These are phyloP conservation scores for Torulaspora pretoriensis DNA, from an alignment of 1,139 yeast species.

Conservation along the genomic window DNA sequence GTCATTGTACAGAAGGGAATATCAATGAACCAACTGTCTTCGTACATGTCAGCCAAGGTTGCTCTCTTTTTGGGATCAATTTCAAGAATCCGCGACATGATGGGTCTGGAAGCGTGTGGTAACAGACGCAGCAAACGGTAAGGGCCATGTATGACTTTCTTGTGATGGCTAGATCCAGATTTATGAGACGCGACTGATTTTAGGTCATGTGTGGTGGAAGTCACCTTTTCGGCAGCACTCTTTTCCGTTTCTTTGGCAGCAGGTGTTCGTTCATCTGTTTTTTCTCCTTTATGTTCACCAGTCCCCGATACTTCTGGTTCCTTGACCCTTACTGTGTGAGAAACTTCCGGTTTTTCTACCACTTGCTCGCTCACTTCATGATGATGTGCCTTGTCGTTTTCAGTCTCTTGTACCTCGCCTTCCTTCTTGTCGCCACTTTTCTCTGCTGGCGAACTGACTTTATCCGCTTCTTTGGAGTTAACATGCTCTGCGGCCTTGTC, in stretches of 20 bases:
- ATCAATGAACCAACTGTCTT: constrained; percentile 68
- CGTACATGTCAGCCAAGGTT: constrained; percentile 58
- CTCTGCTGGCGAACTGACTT: background rate
- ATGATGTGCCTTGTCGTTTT: background rate
- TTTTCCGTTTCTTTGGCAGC: background rate
- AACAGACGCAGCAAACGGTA: constrained; percentile 80
- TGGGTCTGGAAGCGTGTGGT: constrained; percentile 80
- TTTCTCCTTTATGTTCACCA: background rate
- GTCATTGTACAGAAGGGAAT: constrained; percentile 50
- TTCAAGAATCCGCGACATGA: constrained; percentile 68
- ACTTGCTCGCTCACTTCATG: background rate
- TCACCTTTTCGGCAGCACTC: constrained; percentile 3
- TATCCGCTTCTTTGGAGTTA: too few relatives aligned
- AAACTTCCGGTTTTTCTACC: background rate
- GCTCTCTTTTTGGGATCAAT: constrained; percentile 68
- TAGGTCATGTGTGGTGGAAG: constrained; percentile 12
- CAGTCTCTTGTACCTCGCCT: background rate
- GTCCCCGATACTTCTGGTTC: background rate
- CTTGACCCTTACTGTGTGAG: background rate
- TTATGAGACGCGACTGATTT: constrained; percentile 20
- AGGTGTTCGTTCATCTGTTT: background rate
- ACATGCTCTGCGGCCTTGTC: background rate
- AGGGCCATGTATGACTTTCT: constrained; percentile 58
- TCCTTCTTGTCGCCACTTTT: background rate
- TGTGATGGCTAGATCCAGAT: constrained; percentile 23